Evolutionary conservation across 2,329 filamentous ascomycete genomes (phyloP).

Genomic region (Phialocephala sp.): DNA sequence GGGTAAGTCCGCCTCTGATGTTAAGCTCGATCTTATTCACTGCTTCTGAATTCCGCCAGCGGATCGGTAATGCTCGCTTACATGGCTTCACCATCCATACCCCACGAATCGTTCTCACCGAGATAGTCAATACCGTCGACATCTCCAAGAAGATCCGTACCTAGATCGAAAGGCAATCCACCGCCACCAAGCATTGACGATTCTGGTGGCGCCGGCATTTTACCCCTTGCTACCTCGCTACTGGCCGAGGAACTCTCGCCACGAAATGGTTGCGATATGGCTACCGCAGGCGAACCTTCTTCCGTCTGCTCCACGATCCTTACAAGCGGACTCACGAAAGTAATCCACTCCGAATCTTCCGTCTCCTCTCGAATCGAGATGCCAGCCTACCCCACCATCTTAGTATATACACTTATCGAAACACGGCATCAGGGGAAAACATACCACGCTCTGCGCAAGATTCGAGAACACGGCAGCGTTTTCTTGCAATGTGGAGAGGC

Average conservation of each 20-base stretch:
- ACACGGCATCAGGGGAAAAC: neutral
- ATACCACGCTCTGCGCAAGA: conserved; percentile 1
- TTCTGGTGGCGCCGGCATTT: neutral
- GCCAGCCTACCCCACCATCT: neutral
- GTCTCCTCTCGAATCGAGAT: conserved; percentile 1
- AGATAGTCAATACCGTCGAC: neutral
- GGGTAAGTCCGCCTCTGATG: no score
- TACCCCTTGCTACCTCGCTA: neutral
- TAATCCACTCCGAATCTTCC: conserved; percentile 16
- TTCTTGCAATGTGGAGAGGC: conserved; percentile 6
- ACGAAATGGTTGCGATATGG: conserved; percentile 1
- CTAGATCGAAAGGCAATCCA: neutral
- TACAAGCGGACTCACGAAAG: conserved; percentile 17
- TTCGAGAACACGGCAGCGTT: conserved; percentile 7
- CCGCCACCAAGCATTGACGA: no score
- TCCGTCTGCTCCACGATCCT: conserved; percentile 18
- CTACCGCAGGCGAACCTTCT: neutral
- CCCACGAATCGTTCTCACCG: neutral
- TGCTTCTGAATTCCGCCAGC: no score
- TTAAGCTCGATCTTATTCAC: no score
- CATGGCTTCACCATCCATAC: neutral
- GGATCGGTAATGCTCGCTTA: no score
- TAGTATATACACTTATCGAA: neutral
- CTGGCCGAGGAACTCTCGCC: neutral
- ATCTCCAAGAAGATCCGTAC: neutral